These are phyloP conservation scores for Colletotrichum sp. DNA, from an alignment of 2,329 filamentous ascomycete species.

Conservation along the genomic window DNA sequence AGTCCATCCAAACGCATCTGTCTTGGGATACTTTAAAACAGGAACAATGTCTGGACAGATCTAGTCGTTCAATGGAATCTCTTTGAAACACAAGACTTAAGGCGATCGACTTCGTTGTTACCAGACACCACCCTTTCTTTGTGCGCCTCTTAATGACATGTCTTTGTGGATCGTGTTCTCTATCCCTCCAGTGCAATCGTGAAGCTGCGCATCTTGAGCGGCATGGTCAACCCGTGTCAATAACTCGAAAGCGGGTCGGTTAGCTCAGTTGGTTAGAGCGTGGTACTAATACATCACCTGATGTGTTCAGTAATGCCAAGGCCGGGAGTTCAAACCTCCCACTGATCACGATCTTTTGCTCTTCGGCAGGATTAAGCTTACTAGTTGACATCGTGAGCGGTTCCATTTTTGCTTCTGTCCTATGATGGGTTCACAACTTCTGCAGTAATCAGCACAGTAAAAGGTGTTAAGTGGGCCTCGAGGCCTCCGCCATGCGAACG, in stretches of 20 bases:
- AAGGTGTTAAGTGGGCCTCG: background rate
- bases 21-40: background rate
- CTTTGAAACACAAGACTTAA: background rate
- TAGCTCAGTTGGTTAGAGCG: constrained; percentile 21
- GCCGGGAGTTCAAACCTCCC: constrained; percentile 20
- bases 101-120: background rate
- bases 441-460: accelerated
- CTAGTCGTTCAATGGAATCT: background rate
- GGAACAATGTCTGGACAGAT: background rate
- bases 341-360: background rate
- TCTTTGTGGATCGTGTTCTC: background rate
- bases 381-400: too few species aligned
- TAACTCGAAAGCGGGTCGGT: constrained; percentile 2
- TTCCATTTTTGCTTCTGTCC: background rate
- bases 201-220: background rate
- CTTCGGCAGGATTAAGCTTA: accelerated
- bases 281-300: constrained; percentile 18
- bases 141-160: background rate
- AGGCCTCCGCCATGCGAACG: background rate
- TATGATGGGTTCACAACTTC: background rate
- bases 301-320: constrained; percentile 17
- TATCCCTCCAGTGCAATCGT: background rate
- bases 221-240: accelerated
- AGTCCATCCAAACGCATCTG: background rate
- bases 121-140: background rate